A percentile compares a stretch with the other conserved stretches of the same genome.
Conservation (phyloP, 2,329 filamentous ascomycete genomes). For the Paraphaeosphaeria sporulosa region DNA sequence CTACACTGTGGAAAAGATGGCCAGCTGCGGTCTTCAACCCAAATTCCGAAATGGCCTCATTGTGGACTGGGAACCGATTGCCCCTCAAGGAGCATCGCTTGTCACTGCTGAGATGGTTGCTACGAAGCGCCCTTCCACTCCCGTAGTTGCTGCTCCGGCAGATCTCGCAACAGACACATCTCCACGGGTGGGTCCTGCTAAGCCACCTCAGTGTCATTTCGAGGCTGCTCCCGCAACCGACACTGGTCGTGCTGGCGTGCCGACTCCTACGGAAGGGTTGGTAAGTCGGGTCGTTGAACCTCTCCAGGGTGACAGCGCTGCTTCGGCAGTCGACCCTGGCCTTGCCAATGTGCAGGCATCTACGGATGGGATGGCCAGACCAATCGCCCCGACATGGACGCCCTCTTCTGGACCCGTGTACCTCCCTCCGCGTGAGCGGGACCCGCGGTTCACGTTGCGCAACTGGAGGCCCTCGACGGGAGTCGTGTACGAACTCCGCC, state of each 20-base stretch:
- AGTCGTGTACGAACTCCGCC: background rate
- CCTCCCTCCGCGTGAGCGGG: background rate
- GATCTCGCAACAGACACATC: constrained; percentile 6
- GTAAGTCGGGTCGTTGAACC: constrained; percentile 3
- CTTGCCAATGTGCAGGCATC: background rate
- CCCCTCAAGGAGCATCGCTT: background rate
- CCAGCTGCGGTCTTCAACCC: background rate
- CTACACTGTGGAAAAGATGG: background rate
- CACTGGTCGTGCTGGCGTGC: constrained; percentile 2
- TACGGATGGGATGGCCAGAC: constrained; percentile 8
- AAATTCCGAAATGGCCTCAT: background rate
- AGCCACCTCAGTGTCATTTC: constrained; percentile 2
- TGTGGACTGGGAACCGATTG: background rate
- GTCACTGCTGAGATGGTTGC: constrained; percentile 3
- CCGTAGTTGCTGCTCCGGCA: constrained; percentile 8
- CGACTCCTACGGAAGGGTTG: constrained; percentile 10
- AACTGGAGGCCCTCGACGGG: background rate
- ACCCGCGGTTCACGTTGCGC: background rate
- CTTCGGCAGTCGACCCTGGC: background rate
- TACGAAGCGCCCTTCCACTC: constrained; percentile 1
- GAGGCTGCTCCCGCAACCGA: background rate
- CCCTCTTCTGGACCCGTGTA: background rate
- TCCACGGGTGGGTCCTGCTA: background rate
- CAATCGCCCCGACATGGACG: background rate
- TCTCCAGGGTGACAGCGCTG: constrained; percentile 2